A percentile compares a stretch with the other conserved stretches of the same genome.
These are phyloP conservation scores for Crassisporium funariophilum DNA, from an alignment of 768 basidiomycete species.

Conservation along the genomic window DNA sequence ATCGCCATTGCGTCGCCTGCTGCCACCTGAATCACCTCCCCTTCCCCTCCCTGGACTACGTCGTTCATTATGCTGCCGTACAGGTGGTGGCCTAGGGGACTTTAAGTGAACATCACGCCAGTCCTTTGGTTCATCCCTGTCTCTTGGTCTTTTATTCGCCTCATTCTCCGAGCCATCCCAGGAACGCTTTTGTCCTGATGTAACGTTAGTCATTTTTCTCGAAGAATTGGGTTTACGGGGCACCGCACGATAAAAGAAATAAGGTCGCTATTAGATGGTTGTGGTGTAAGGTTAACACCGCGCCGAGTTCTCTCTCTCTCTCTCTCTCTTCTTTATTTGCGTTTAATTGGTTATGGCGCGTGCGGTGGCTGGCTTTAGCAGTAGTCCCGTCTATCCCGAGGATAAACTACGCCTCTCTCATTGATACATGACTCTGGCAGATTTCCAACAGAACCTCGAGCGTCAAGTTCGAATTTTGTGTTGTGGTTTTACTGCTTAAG, in stretches of 20 bases:
- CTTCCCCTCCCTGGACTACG: conserved; percentile 12
- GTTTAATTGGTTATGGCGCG: no score
- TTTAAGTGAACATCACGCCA: conserved; percentile 73
- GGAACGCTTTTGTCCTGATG: conserved; percentile 83
- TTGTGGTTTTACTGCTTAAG: no score
- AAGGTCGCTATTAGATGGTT: conserved; percentile 20
- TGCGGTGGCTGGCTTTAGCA: conserved; percentile 13
- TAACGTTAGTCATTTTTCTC: conserved; percentile 74
- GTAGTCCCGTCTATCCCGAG: no score
- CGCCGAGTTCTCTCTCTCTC: conserved; percentile 8
- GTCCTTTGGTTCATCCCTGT: conserved; percentile 57
- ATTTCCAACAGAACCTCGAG: no score
- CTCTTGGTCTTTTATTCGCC: conserved; percentile 56
- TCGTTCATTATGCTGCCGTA: conserved; percentile 40
- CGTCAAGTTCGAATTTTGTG: no score
- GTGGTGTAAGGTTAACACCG: no score
- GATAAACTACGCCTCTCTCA: no score
- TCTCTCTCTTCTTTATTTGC: no score
- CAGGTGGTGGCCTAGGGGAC: conserved; percentile 29
- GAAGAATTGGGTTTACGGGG: conserved; percentile 61
- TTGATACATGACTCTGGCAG: no score
- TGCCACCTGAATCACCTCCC: background rate
- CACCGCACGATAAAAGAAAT: conserved; percentile 74
- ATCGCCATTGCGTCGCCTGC: background rate
- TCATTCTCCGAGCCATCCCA: conserved; percentile 60